Evolutionary conservation across 1,139 yeast genomes (phyloP), one percentile per base, ranked within the genome.

Genomic region (Komagataea norvegica): DNA sequence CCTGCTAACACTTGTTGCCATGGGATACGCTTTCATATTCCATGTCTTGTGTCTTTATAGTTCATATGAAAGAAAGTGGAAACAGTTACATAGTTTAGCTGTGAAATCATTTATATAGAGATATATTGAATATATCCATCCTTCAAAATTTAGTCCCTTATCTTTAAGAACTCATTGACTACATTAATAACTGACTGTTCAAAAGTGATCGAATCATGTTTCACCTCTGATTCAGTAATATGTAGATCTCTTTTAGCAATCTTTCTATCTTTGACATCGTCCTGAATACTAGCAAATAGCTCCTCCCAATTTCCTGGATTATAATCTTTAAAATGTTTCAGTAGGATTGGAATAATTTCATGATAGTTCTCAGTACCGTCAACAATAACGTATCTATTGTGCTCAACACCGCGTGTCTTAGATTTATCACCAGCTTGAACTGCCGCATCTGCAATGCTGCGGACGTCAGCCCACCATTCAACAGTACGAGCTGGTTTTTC

Each of bases 61-160:
- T 11, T 26, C 51, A 2, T 50, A 43, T 23, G 54, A 50, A 14
- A 43, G 41, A 17, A 46, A 46, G 26, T 48, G 54, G 54, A 40
- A 39, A 20, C 25, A 32, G 3, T 29, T 48, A 9, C 31, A 34
- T 8, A 40, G 15, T 6, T 18, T 40, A 14, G 32, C 20, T 4
- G n/a, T 11, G 11, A 25, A 24, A 21, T 22, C 36, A 13, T 25
- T 25, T 11, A 16, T n/a, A 13, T 17, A 31, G 15, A 22, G 13
- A 6, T 21, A 2, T 21, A 29, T 6, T 11, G 11, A 6, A 20
- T 23, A 25, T 6, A 15, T 14, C 11, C 10, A 8, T 19, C 9
- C n/a, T 16, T 10, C 13, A 13, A 8, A 13, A 9, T 24, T 19
- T 20, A 18, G 28, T 33, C 14, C 21, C 21, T 11, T 37, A 24